Conservation (phyloP, 768 basidiomycete species). For the Suillus decipiens region DNA sequence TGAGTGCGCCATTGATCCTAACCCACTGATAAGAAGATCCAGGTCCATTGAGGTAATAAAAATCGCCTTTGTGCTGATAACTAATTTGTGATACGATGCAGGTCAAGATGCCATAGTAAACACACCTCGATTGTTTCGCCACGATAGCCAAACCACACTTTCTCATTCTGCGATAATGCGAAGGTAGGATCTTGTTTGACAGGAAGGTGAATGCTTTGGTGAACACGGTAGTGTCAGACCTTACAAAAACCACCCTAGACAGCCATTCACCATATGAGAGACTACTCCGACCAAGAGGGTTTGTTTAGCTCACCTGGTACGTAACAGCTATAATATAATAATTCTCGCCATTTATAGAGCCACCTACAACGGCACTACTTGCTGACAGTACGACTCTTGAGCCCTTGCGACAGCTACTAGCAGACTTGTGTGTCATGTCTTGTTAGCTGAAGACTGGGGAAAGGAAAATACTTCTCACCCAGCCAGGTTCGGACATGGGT, state of each 20-base stretch:
- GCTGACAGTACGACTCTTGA: too few relatives aligned
- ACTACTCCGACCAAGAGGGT: background rate
- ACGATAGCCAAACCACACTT: conserved; percentile 14
- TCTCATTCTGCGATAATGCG: background rate
- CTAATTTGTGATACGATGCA: background rate
- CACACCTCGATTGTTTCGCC: conserved; percentile 17
- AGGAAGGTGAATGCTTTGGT: background rate
- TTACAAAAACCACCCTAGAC: conserved; percentile 2
- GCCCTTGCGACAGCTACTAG: too few relatives aligned
- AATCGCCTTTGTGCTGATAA: conserved; percentile 23
- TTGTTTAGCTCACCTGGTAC: background rate
- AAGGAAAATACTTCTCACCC: too few relatives aligned
- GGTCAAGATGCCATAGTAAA: background rate
- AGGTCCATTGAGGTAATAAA: conserved; percentile 13
- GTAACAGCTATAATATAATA: conserved; percentile 1
- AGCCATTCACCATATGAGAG: background rate
- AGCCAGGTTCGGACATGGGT: too few relatives aligned
- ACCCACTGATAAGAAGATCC: conserved; percentile 28
- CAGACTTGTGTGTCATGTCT: too few relatives aligned
- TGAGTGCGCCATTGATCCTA: background rate
- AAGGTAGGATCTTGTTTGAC: conserved; percentile 5
- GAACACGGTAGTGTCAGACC: background rate
- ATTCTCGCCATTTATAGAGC: too few relatives aligned
- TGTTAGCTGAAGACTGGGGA: too few relatives aligned
- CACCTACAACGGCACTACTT: too few relatives aligned